Conservation (phyloP, 1,139 yeast species). For the Candida tropicalis region DNA sequence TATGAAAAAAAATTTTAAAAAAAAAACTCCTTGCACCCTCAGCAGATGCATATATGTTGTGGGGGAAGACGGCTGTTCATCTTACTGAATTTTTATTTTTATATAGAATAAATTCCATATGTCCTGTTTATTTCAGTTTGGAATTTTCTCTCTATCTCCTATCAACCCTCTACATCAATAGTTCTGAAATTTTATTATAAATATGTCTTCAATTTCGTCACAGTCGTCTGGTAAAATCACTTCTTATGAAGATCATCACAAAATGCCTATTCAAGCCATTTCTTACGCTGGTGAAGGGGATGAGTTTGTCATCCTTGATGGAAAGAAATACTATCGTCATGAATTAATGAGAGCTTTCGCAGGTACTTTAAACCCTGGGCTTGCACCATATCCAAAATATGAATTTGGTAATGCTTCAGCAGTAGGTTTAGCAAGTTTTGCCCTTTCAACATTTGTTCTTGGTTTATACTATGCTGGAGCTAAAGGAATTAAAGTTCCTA, state of each 20-base stretch:
- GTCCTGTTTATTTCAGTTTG: too few species aligned
- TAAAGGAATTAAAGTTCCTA: constrained; percentile 39
- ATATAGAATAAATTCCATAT: too few species aligned
- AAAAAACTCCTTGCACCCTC: too few species aligned
- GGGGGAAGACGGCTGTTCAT: too few species aligned
- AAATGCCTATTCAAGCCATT: background rate
- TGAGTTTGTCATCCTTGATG: constrained; percentile 31
- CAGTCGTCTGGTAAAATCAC: background rate
- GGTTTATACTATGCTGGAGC: constrained; percentile 46
- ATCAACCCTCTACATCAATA: too few species aligned
- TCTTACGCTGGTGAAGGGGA: constrained; percentile 22
- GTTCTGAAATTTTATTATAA: too few species aligned
- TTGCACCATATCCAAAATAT: constrained; percentile 35
- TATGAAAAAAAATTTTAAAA: too few species aligned
- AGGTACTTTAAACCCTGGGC: constrained; percentile 42
- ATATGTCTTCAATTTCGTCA: background rate
- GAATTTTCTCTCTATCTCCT: too few species aligned
- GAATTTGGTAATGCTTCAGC: constrained; percentile 62
- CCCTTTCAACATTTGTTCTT: constrained; percentile 50
- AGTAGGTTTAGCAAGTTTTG: constrained; percentile 58
- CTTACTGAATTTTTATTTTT: too few species aligned
- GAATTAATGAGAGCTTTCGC: constrained; percentile 43
- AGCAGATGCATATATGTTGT: too few species aligned
- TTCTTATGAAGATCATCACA: background rate
- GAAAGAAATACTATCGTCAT: constrained; percentile 32